Evolutionary conservation across 768 basidiomycete species (phyloP), one percentile per base, ranked within the genome.

Genomic region (Vararia minispora): DNA sequence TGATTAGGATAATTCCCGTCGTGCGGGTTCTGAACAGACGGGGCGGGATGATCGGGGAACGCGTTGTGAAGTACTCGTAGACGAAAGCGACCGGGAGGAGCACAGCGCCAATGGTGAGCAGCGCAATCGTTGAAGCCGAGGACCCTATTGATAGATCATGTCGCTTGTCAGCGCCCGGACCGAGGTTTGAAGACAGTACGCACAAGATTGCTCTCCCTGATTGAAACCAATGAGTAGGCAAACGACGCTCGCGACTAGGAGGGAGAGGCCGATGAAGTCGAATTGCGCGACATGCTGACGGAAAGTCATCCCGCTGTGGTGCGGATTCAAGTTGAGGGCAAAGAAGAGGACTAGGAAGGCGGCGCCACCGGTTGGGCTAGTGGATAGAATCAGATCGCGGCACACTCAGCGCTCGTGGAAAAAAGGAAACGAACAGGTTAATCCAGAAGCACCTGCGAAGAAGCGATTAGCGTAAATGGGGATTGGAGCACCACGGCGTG

Each of bases 11-110:
- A 20, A 79, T 63, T 1, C 59, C 63, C 6, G 82, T 86, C 3
- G 83, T 88, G 21, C 81, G 74, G n/a, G 79, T 84, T 78, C 72
- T 74, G 63, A 87, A 86, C 22, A 87, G 51, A 9, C 85, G 72
- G 6, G 82, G 74, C 17, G 85, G 85, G 10, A 88, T 49, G 39
- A 88, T 80, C 0, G 82, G 78, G 4, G 78, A 75, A 11, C 78
- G 65, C 13, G 52, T 68, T 1, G 85, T 88, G 45, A 55, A 66
- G 3, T 58, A 34, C 53, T 88, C 85, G 41, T 81, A 78, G 5
- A 79, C 44, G 2, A 55, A 66, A 8, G 68, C 74, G 2, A 49
- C 31, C 11, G 83, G 22, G 5, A 88, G 58, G 8, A 77, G 42
- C 0, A 63, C 62, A 29, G 65, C 51, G 18, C 86, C 84, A 32